Conservation (phyloP, 306 rosid genomes). For the Aeschynomene evenia region DNA sequence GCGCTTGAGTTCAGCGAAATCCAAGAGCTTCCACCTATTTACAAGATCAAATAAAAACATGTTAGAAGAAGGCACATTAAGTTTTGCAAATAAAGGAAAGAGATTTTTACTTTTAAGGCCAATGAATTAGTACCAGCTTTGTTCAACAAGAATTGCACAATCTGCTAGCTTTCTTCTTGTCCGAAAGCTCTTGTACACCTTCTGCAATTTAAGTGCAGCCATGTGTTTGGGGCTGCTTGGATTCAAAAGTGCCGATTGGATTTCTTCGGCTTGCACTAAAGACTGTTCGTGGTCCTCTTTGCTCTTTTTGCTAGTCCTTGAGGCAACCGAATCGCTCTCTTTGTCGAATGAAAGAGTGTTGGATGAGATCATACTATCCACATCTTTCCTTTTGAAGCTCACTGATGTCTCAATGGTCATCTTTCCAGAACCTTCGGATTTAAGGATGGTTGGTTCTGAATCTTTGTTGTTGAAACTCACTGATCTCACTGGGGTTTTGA, state of each 20-base stretch:
- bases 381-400: constrained; percentile 61
- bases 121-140: constrained; percentile 73
- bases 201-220: constrained; percentile 93
- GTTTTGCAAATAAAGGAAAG: not conserved
- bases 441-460: constrained; percentile 61
- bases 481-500: constrained; percentile 60
- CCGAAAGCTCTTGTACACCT: constrained; percentile 97
- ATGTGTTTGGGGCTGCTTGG: constrained; percentile 68
- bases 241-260: constrained; percentile 50
- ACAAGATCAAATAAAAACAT: constrained; percentile 26
- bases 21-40: constrained; percentile 95
- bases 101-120: not conserved
- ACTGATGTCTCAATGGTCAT: constrained; percentile 76
- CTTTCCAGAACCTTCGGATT: constrained; percentile 65
- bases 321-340: constrained; percentile 27
- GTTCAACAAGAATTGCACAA: constrained; percentile 98
- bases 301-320: constrained; percentile 36
- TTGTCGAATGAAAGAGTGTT: constrained; percentile 40
- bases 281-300: constrained; percentile 45
- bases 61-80: constrained; percentile 23
- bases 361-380: constrained; percentile 41
- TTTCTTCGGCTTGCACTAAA: constrained; percentile 21
- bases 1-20: constrained; percentile 91
- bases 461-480: constrained; percentile 65
- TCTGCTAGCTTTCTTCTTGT: constrained; percentile 96